Evolutionary conservation across 2,329 filamentous ascomycete species (phyloP).

Genomic region (Aspergillus spinulosporus): DNA sequence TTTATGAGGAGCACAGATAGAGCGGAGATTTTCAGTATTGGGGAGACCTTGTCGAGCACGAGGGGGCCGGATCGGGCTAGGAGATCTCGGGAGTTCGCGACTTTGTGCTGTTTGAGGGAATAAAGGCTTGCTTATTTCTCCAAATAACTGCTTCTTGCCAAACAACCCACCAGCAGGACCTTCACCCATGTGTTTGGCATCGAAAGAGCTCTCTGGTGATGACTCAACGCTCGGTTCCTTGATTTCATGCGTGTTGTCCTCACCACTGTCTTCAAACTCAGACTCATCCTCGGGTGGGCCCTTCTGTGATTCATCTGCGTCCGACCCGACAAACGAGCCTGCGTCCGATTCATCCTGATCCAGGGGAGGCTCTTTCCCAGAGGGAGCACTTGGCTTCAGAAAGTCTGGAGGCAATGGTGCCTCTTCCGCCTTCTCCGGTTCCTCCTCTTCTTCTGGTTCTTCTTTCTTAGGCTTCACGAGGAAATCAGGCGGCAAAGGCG

Average conservation of each 20-base stretch:
- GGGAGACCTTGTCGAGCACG: conserved; percentile 30
- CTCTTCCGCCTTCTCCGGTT: conserved; percentile 15
- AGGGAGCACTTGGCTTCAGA: conserved; percentile 21
- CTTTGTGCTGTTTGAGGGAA: conserved; percentile 32
- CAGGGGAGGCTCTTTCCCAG: conserved; percentile 28
- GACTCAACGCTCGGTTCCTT: conserved; percentile 40
- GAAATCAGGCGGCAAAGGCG: conserved; percentile 27
- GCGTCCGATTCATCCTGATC: conserved; percentile 38
- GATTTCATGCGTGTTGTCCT: conserved; percentile 47
- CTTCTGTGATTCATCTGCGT: conserved; percentile 35
- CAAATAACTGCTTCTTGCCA: conserved; percentile 41
- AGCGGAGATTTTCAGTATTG: conserved; percentile 36
- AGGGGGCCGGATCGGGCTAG: conserved; percentile 46
- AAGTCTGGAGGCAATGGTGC: conserved; percentile 33
- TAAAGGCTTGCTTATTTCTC: conserved; percentile 44
- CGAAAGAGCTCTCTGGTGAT: conserved; percentile 49
- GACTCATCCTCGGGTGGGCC: conserved; percentile 42
- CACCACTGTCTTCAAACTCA: conserved; percentile 49
- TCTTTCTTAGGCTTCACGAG: conserved; percentile 17
- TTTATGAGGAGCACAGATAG: conserved; percentile 40
- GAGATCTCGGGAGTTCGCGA: conserved; percentile 44
- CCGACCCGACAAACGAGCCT: conserved; percentile 27
- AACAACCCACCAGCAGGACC: conserved; percentile 45
- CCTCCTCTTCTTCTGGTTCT: not conserved
- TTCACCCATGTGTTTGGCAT: conserved; percentile 33